A percentile compares a stretch with the other conserved stretches of the same genome.
phyloP scores from a whole-genome alignment of 768 basidiomycete species.

The Mycena belliarum region DNA sequence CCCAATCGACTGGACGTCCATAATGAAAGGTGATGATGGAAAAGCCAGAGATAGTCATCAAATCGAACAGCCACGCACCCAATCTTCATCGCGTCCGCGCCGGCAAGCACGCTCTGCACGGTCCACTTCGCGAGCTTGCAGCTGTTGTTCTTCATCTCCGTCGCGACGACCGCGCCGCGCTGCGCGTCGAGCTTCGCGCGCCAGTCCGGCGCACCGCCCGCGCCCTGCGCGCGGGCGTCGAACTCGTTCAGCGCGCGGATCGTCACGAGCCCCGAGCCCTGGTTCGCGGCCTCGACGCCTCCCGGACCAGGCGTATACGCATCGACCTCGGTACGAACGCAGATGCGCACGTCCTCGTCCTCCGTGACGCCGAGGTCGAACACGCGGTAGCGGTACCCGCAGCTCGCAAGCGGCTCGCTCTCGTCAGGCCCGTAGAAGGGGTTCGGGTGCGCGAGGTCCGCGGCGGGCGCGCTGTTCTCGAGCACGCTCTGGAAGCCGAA shows the following conservation, averaged over 20 bases:
- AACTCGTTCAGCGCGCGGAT: slow-evolving; percentile 97
- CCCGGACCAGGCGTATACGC: slow-evolving; percentile 71
- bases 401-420: slow-evolving; percentile 92
- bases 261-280: slow-evolving; percentile 81
- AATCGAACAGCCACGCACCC: too few species aligned
- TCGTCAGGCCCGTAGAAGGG: slow-evolving; percentile 95
- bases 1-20: too few species aligned
- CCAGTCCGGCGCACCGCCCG: slow-evolving; percentile 98
- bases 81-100: slow-evolving; percentile 96
- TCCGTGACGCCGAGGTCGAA: slow-evolving; percentile 91
- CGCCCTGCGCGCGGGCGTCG: slow-evolving; percentile 85
- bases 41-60: too few species aligned
- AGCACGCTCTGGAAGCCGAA: slow-evolving; percentile 95
- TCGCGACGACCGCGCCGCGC: slow-evolving; percentile 95
- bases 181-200: slow-evolving; percentile 94
- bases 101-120: slow-evolving; percentile 91
- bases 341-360: slow-evolving; percentile 88
- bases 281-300: slow-evolving; percentile 57
- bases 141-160: slow-evolving; percentile 99
- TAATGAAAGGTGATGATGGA: too few species aligned
- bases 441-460: slow-evolving; percentile 85
- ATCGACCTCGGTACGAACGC: slow-evolving; percentile 96
- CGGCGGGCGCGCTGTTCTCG: slow-evolving; percentile 61
- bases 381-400: slow-evolving; percentile 93
- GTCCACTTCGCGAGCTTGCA: slow-evolving; percentile 98